Evolutionary conservation across 148 eudicot genomes (phyloP).

Genomic region (Diospyros lotus): DNA sequence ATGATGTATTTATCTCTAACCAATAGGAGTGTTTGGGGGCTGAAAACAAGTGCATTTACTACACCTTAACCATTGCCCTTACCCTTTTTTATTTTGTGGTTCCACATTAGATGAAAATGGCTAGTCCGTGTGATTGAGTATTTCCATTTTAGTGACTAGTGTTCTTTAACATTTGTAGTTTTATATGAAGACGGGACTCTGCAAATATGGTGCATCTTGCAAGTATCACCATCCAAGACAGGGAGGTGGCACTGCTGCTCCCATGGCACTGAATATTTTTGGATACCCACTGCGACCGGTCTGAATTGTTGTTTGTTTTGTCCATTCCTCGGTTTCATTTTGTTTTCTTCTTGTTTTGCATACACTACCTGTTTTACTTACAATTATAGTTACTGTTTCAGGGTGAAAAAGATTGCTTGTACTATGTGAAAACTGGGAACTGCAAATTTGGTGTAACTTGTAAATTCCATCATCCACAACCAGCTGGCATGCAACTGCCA

Average conservation of each 20-base stretch:
- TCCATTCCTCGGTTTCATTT: slow-evolving; percentile 2
- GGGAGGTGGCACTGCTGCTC: slow-evolving; percentile 50
- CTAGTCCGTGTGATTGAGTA: neutral
- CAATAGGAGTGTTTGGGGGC: too few species aligned
- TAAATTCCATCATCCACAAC: slow-evolving; percentile 93
- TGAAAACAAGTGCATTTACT: too few species aligned
- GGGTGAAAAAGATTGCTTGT: slow-evolving; percentile 97
- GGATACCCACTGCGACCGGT: slow-evolving; percentile 93
- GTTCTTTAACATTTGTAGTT: slow-evolving; percentile 45
- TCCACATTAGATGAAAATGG: neutral
- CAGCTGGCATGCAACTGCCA: slow-evolving; percentile 42
- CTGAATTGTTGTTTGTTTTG: slow-evolving; percentile 16
- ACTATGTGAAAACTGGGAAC: slow-evolving; percentile 81
- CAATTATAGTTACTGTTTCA: slow-evolving; percentile 22
- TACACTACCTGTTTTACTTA: neutral
- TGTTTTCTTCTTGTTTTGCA: neutral
- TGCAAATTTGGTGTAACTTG: slow-evolving; percentile 94
- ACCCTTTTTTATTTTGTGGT: slow-evolving; percentile 8
- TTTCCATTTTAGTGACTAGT: slow-evolving; percentile 4
- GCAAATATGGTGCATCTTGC: slow-evolving; percentile 93
- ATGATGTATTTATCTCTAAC: too few species aligned
- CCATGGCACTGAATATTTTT: slow-evolving; percentile 48
- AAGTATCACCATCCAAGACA: slow-evolving; percentile 96
- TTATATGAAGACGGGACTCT: slow-evolving; percentile 84
- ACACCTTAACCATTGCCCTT: neutral